A percentile compares a stretch with the other conserved stretches of the same genome.
Evolutionary conservation across 176 grass and related monocot genomes (phyloP).

Genomic region (Stipa capillata): DNA sequence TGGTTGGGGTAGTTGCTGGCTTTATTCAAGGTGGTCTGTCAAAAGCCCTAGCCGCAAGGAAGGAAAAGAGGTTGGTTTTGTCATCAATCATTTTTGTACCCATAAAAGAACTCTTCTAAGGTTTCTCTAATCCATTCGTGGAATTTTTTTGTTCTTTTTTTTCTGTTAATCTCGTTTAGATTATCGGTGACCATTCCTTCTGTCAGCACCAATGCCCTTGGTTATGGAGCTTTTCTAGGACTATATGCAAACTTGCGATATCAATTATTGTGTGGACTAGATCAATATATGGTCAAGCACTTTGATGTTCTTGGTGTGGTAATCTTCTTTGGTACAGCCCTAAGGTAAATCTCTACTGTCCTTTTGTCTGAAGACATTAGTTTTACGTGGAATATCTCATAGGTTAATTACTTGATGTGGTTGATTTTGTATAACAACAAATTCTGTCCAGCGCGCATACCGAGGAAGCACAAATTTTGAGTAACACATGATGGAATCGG

Average conservation of each 20-base stretch:
- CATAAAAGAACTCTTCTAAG: conserved; percentile 9
- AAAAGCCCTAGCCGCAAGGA: conserved; percentile 58
- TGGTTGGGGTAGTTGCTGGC: conserved; percentile 71
- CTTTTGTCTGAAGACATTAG: too few species aligned
- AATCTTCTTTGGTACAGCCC: conserved; percentile 71
- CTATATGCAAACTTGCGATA: conserved; percentile 86
- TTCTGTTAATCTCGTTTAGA: conserved; percentile 37
- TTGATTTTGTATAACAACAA: too few species aligned
- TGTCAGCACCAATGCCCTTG: conserved; percentile 69
- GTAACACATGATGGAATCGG: too few species aligned
- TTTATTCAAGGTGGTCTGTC: conserved; percentile 66
- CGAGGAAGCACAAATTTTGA: too few species aligned
- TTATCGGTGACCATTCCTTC: conserved; percentile 78
- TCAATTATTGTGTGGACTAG: conserved; percentile 78
- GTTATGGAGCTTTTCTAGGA: conserved; percentile 92
- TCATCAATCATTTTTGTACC: conserved; percentile 1
- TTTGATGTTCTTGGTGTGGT: conserved; percentile 94
- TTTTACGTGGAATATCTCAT: too few species aligned
- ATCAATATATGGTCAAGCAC: conserved; percentile 57
- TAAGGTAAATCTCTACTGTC: conserved; percentile 48
- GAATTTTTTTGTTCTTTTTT: conserved; percentile 4
- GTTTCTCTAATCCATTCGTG: conserved; percentile 6
- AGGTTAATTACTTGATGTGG: too few species aligned
- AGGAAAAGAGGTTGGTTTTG: conserved; percentile 53
- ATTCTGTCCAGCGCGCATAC: too few species aligned